These are phyloP conservation scores for Eucalyptus sideroxylon DNA, from an alignment of 345 rosid species.

Conservation along the genomic window DNA sequence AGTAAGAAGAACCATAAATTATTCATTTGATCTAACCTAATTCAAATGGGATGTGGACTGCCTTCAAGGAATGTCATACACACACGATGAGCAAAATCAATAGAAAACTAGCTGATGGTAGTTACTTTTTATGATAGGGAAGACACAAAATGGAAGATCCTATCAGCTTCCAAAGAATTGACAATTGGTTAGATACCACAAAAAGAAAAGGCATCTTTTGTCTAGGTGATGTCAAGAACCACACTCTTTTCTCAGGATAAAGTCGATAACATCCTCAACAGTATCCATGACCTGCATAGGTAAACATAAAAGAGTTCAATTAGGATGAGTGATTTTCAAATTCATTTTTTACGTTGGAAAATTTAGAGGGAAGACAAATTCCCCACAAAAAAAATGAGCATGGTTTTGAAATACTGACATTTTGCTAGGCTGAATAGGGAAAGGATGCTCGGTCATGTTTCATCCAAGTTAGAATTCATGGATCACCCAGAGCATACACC, in stretches of 20 bases:
- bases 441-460: too few relatives aligned
- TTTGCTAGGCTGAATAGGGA: too few relatives aligned
- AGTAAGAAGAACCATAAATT: background rate
- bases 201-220: background rate
- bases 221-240: background rate
- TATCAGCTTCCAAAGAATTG: background rate
- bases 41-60: background rate
- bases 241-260: conserved; percentile 43
- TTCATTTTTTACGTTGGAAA: too few relatives aligned
- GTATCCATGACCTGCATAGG: conserved; percentile 66
- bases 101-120: background rate
- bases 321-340: too few relatives aligned
- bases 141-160: background rate
- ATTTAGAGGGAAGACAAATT: too few relatives aligned
- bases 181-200: background rate
- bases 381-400: too few relatives aligned
- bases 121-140: background rate
- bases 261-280: conserved; percentile 72
- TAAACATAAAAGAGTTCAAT: background rate
- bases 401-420: too few relatives aligned
- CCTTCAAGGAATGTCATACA: background rate
- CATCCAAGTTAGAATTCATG: too few relatives aligned
- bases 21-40: background rate
- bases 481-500: too few relatives aligned
- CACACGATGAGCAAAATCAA: background rate